Conservation (phyloP, 805 yeast species). For the Candida glaebosa region DNA sequence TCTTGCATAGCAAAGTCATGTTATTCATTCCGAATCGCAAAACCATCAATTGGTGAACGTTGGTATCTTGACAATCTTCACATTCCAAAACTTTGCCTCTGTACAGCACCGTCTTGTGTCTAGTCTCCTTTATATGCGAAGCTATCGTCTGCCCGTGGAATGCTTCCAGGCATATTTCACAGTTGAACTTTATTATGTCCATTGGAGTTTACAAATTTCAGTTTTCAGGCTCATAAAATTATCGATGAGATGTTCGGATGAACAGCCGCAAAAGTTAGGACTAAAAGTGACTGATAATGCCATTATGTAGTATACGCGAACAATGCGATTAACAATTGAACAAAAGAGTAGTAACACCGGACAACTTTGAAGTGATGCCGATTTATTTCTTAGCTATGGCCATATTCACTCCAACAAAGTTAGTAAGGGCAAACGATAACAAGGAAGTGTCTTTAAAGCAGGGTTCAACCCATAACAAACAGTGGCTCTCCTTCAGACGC, state of each 20-base stretch:
- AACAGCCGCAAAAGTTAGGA: too few relatives aligned
- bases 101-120: constrained; percentile 48
- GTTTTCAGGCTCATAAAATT: not conserved
- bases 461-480: too few relatives aligned
- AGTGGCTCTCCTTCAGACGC: not conserved
- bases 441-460: too few relatives aligned
- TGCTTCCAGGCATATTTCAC: constrained; percentile 43
- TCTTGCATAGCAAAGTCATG: constrained; percentile 46
- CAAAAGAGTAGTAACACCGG: too few relatives aligned
- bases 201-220: not conserved
- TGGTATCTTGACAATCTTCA: constrained; percentile 53
- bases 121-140: constrained; percentile 49
- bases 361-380: too few relatives aligned
- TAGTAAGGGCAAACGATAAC: too few relatives aligned
- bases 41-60: constrained; percentile 50
- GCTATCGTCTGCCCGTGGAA: constrained; percentile 38
- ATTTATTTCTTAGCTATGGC: too few relatives aligned
- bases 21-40: constrained; percentile 55
- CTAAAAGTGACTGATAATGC: too few relatives aligned
- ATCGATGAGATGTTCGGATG: not conserved
- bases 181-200: constrained; percentile 12
- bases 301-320: too few relatives aligned
- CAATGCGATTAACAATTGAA: too few relatives aligned
- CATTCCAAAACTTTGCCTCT: constrained; percentile 47
- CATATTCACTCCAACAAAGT: too few relatives aligned